Percentiles rank a stretch among this genome's conserved stretches.
phyloP scores from a whole-genome alignment of 306 rosid genomes.

The Benincasa hispida region DNA sequence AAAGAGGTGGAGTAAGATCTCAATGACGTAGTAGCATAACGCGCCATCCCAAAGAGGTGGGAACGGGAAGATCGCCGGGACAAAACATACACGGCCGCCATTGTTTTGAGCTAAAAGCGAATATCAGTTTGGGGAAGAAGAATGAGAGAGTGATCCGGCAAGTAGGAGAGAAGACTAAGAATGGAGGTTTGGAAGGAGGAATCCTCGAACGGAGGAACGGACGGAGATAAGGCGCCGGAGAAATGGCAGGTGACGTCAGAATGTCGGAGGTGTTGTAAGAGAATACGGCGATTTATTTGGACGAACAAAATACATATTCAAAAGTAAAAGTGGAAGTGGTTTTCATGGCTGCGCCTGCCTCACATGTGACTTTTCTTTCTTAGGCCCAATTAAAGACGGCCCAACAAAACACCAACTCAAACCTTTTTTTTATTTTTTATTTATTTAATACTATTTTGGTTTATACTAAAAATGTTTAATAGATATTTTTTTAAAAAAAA shows the following conservation, averaged over 20 bases:
- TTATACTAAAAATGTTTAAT: no score
- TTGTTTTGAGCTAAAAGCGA: slow-evolving; percentile 2
- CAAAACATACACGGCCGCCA: slow-evolving; percentile 37
- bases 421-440: neutral
- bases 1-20: slow-evolving; percentile 58
- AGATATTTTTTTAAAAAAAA: no score
- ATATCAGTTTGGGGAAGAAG: neutral
- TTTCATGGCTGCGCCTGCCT: neutral
- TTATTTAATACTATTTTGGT: no score
- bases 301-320: neutral
- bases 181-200: neutral
- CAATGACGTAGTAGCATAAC: slow-evolving; percentile 25
- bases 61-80: slow-evolving; percentile 53
- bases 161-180: neutral
- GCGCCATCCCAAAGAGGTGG: slow-evolving; percentile 22
- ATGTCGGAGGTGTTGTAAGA: neutral
- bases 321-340: neutral
- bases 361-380: neutral
- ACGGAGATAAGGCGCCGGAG: neutral
- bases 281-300: neutral
- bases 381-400: neutral
- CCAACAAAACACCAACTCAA: neutral
- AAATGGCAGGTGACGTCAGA: slow-evolving; percentile 1
- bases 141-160: neutral
- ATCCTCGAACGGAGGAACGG: neutral